Conservation (phyloP, 129 eudicot genomes). For the Flaveria robusta region DNA sequence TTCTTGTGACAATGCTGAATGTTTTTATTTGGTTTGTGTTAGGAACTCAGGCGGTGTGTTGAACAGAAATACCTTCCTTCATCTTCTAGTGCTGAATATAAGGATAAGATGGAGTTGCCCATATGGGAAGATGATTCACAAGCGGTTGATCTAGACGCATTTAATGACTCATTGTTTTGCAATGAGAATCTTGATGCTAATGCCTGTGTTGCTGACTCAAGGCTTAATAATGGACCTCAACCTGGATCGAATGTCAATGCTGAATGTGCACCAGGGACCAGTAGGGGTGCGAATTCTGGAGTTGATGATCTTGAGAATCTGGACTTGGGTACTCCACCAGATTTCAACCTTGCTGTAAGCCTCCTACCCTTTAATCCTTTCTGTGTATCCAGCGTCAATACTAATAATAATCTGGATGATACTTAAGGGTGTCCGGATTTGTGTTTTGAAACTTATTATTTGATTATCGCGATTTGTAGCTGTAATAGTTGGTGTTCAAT, state of each 20-base stretch:
- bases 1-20: constrained; percentile 20
- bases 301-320: constrained; percentile 66
- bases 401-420: not conserved
- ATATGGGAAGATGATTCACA: constrained; percentile 59
- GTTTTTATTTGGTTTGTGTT: constrained; percentile 18
- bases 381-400: not conserved
- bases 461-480: not conserved
- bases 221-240: constrained; percentile 27
- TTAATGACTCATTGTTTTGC: constrained; percentile 49
- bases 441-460: not conserved
- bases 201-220: constrained; percentile 33
- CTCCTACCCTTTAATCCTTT: constrained; percentile 20
- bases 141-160: constrained; percentile 40
- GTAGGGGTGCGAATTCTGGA: constrained; percentile 33
- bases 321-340: constrained; percentile 73
- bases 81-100: constrained; percentile 26
- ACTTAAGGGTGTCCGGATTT: not conserved
- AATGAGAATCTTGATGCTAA: constrained; percentile 51
- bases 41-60: constrained; percentile 40
- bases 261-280: constrained; percentile 22
- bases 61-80: constrained; percentile 38
- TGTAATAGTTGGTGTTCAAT: not conserved
- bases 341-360: constrained; percentile 64
- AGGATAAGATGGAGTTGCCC: constrained; percentile 33
- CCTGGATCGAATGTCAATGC: constrained; percentile 20